Percentiles rank a stretch among this genome's conserved stretches.
Evolutionary conservation across 164 flowering plant genomes (phyloP).

Genomic region (Houttuynia cordata): DNA sequence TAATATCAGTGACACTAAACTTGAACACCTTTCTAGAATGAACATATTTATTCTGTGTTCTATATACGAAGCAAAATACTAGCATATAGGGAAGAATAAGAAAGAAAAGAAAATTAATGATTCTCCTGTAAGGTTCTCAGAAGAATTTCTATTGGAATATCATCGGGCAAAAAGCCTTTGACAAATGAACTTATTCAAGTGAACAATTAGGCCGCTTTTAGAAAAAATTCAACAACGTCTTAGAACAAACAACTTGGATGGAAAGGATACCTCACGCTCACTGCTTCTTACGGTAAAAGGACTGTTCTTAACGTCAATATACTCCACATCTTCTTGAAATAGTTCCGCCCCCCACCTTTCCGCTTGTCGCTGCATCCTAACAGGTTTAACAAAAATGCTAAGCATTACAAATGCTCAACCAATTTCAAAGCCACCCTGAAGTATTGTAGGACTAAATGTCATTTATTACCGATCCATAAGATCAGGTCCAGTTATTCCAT

Average conservation of each 20-base stretch:
- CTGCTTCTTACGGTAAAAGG: slow-evolving; percentile 82
- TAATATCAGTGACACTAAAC: too few relatives aligned
- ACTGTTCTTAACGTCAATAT: slow-evolving; percentile 51
- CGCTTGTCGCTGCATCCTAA: slow-evolving; percentile 82
- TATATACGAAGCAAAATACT: too few relatives aligned
- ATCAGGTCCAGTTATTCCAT: slow-evolving; percentile 96
- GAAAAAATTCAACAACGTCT: too few relatives aligned
- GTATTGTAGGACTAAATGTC: neutral
- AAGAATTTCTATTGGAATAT: neutral
- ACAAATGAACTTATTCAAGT: too few relatives aligned
- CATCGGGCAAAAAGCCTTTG: too few relatives aligned
- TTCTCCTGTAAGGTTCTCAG: neutral
- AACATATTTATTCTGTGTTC: too few relatives aligned
- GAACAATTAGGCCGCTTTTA: too few relatives aligned
- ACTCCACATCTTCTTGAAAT: slow-evolving; percentile 88
- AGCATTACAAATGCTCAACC: neutral
- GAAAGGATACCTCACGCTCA: slow-evolving; percentile 67
- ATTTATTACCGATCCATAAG: slow-evolving; percentile 75
- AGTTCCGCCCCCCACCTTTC: slow-evolving; percentile 98
- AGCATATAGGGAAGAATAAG: too few relatives aligned
- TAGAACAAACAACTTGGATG: neutral
- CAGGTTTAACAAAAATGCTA: neutral
- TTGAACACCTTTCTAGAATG: neutral
- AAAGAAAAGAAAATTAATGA: neutral
- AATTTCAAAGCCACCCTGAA: too few relatives aligned